phyloP scores from a whole-genome alignment of 75 land plant genomes.

The Cryptomeria japonica region DNA sequence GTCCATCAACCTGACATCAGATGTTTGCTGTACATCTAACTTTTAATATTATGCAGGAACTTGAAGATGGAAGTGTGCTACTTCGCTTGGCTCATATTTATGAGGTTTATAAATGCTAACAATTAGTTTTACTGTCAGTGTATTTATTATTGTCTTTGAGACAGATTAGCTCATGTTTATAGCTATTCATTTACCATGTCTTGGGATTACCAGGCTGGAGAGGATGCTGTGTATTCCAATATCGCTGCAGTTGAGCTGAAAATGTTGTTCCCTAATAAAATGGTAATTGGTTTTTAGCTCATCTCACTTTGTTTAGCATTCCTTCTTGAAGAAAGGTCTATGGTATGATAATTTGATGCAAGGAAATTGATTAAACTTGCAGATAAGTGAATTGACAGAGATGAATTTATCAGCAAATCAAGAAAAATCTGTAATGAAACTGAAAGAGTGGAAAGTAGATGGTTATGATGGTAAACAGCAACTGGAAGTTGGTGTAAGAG shows the following conservation, averaged over 20 bases:
- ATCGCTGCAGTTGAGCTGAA: slow-evolving; percentile 65
- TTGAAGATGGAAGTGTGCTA: slow-evolving; percentile 58
- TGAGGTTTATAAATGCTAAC: slow-evolving; percentile 47
- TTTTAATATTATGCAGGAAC: slow-evolving; percentile 36
- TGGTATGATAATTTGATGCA: not conserved
- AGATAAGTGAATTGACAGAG: slow-evolving; percentile 64
- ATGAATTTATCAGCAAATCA: slow-evolving; percentile 84
- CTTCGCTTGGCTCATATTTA: slow-evolving; percentile 74
- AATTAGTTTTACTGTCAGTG: not conserved
- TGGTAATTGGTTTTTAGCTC: slow-evolving; percentile 24
- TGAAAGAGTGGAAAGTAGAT: slow-evolving; percentile 71
- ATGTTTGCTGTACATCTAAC: not conserved
- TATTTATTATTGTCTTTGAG: not conserved
- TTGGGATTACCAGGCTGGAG: slow-evolving; percentile 47
- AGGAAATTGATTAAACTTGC: slow-evolving; percentile 8
- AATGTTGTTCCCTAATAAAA: slow-evolving; percentile 53
- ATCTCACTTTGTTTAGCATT: not conserved
- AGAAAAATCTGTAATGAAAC: slow-evolving; percentile 72
- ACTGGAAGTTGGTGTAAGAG: slow-evolving; percentile 25
- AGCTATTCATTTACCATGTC: not conserved
- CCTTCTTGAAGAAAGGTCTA: not conserved
- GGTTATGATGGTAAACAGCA: slow-evolving; percentile 22
- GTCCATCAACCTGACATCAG: not conserved
- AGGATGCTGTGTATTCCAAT: slow-evolving; percentile 55
- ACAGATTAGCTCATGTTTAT: not conserved